phyloP scores from a whole-genome alignment of 179 eudicot species.

The Silene vulgaris region DNA sequence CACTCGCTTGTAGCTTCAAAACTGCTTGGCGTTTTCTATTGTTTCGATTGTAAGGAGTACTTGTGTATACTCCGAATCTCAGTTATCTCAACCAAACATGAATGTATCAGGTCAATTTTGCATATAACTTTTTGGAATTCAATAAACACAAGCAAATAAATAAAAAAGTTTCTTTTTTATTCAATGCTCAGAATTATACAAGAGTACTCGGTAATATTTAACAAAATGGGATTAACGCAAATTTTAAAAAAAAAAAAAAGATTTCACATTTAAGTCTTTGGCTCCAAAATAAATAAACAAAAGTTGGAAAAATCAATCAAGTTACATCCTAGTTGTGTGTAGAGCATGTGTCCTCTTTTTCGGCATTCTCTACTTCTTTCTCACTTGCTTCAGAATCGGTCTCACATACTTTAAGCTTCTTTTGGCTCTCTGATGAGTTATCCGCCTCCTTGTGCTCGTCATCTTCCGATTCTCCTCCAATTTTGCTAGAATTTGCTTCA shows the following conservation, averaged over 20 bases:
- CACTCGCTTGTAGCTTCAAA: too few species aligned
- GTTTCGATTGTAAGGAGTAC: too few species aligned
- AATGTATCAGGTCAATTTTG: not conserved
- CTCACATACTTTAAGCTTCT: slow-evolving; percentile 34
- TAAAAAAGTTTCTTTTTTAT: too few species aligned
- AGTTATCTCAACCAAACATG: too few species aligned
- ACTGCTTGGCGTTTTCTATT: too few species aligned
- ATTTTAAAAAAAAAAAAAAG: too few species aligned
- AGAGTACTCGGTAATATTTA: too few species aligned
- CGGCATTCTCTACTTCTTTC: slow-evolving; percentile 18
- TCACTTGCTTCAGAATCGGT: slow-evolving; percentile 24
- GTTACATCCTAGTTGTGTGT: not conserved
- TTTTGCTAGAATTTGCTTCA: slow-evolving; percentile 37
- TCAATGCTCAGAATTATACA: too few species aligned
- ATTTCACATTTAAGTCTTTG: too few species aligned
- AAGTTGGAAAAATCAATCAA: not conserved
- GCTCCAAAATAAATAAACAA: not conserved
- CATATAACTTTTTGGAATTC: not conserved
- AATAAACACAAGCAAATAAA: not conserved
- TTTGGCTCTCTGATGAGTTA: slow-evolving; percentile 33
- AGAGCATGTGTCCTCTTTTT: slow-evolving; percentile 9
- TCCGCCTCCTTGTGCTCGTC: slow-evolving; percentile 27
- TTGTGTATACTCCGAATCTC: too few species aligned
- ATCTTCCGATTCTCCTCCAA: slow-evolving; percentile 26
- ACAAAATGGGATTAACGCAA: too few species aligned